Evolutionary conservation across 1,284 basidiomycete species (phyloP).

Genomic region (Psilocybe mexicana): DNA sequence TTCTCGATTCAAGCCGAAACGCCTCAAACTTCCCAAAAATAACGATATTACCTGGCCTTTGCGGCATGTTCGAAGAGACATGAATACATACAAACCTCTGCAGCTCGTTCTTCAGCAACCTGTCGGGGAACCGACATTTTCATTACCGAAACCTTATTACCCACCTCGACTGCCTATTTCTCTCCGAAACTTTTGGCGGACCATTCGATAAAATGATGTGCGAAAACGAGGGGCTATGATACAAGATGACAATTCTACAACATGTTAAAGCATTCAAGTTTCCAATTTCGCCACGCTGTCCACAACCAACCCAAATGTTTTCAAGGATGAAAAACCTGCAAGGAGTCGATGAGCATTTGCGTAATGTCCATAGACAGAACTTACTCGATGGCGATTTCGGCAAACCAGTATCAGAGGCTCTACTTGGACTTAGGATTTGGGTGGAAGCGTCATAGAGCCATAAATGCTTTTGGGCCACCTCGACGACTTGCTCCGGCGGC

Average conservation of each 20-base stretch:
- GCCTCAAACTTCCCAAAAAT: neutral
- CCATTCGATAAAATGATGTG: conserved; percentile 19
- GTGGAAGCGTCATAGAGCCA: conserved; percentile 55
- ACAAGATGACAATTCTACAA: neutral
- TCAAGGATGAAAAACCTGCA: conserved; percentile 48
- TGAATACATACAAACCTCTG: conserved; percentile 22
- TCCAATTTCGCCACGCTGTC: conserved; percentile 54
- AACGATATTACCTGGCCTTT: conserved; percentile 21
- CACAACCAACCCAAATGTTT: conserved; percentile 52
- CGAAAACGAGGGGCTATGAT: neutral
- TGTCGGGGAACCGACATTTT: neutral
- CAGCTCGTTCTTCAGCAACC: conserved; percentile 6
- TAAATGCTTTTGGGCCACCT: conserved; percentile 40
- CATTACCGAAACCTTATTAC: conserved; percentile 30
- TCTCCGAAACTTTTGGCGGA: conserved; percentile 18
- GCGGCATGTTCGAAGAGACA: conserved; percentile 16
- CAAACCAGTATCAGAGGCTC: conserved; percentile 6
- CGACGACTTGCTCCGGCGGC: conserved; percentile 45
- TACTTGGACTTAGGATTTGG: conserved; percentile 44
- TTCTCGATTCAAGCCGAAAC: conserved; percentile 1
- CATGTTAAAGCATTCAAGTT: conserved; percentile 26
- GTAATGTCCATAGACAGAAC: neutral
- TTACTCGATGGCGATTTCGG: conserved; percentile 9
- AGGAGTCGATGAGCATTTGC: neutral
- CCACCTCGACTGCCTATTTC: conserved; percentile 26